Base-by-base conservation (phyloP, 371 early-diverging fungal genomes). In the Haplosporangium sp. region DNA sequence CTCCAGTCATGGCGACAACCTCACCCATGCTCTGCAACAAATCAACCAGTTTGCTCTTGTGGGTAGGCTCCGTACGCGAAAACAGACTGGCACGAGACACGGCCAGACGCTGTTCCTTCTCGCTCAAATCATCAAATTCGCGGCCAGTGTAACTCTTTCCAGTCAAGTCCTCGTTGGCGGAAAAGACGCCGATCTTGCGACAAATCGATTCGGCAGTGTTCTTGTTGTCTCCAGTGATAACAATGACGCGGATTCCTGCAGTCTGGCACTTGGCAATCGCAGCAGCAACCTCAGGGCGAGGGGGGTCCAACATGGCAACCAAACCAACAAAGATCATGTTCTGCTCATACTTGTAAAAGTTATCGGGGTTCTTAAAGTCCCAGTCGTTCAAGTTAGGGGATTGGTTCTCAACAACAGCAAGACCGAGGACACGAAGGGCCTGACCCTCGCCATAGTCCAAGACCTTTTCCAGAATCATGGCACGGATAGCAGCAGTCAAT, bases 191-290 rank as follows among this genome's bases (percentile, higher is more conserved):
- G 83, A 98, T 96, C 73, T 91, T 86, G 59, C 95, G 91, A 81
- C 96, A 95, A 65, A 99, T 96, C 56, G 94, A 88, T 83, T 96
- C 96, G 59, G 99, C 98, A 6, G 98, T 98, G 79, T 92, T 91
- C 85, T 93, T 92, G 86, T 96, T 93, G 83, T 99, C 99, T 80
- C 99, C 99, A 5, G 99, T 99, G 72, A 99, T 95, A n/a, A 99
- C 95, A 74, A 98, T 94, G 40, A 99, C 96, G 52, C 97, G 92
- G 70, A 99, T 97, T 60, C 99, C 99, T 37, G 99, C 99, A 41
- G 89, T 89, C 59, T 88, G 83, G 83, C 98, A 98, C 68, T 90
- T 89, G 57, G 77, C 83, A 69, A 99, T 95, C 12, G 96, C 89
- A 14, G 83, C 91, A 62, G 85, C 83, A 18, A 98, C 96, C 75